Evolutionary conservation across 441 rosid species (phyloP), one percentile per base, ranked within the genome.

Genomic region (Dalechampia spathulata): DNA sequence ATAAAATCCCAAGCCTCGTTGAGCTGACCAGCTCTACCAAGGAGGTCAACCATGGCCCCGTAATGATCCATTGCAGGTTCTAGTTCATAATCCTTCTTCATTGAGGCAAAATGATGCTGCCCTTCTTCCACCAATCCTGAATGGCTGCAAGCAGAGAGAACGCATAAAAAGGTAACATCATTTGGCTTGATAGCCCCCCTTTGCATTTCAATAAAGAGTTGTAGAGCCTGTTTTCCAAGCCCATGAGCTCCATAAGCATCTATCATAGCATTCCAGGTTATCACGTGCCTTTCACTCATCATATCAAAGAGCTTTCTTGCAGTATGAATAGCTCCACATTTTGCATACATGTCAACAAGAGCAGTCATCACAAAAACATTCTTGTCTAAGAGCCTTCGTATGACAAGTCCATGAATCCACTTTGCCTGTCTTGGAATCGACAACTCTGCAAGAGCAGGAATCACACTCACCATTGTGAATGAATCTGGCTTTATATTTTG

Each of bases 101-200:
- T 91, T 77, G 77, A 77, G 10, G 68, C 60, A 65, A 83, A 86
- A 64, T 70, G 81, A 36, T 27, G 67, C 77, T 78, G 65, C 53
- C 87, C 96, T 66, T 80, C 74, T 50, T 75, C 83, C 27, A 91
- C 92, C 50, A 79, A 69, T 64, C 96, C 92, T 58, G 81, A 79
- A 69, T 87, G 98, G 75, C 98, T 87, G 58, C 98, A 90, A 52
- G 98, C 95, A 34, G 98, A 83, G 50, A 90, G 75, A 51, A 80
- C 64, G 48, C 80, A 86, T 40, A 90, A 82, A 39, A 83, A 87
- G 1, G 95, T 83, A 34, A 91, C 75, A 61, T 64, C 78, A 60
- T 87, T 89, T 14, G 95, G 92, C 56, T 80, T 70, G 2, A 74
- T 64, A 40, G 69, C 73, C 51, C 75, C 83, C 8, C 25, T 64